Conservation (phyloP, 2,329 filamentous ascomycete species). For the Berkeleyomyces basicola region DNA sequence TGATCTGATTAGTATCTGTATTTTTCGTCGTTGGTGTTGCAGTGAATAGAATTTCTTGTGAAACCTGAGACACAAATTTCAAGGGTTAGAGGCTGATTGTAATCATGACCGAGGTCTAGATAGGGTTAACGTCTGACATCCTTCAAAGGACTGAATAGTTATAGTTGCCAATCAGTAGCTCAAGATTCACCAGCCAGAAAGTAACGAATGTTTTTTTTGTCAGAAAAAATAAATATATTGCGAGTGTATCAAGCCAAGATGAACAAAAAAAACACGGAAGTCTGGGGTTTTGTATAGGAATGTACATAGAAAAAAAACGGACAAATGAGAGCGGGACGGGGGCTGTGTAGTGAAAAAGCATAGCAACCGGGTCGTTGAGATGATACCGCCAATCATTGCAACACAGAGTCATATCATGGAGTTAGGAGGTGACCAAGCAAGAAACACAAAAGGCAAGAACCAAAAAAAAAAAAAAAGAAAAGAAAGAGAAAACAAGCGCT, state of each 20-base stretch:
- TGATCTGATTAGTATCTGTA: too few relatives aligned
- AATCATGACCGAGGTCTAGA: too few relatives aligned
- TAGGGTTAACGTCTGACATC: too few relatives aligned
- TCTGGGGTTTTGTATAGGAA: not conserved
- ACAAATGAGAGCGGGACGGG: not conserved
- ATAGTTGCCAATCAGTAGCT: too few relatives aligned
- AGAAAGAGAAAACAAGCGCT: conserved; percentile 1
- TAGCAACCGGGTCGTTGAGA: not conserved
- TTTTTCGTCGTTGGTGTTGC: too few relatives aligned
- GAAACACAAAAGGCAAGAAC: not conserved
- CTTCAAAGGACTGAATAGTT: too few relatives aligned
- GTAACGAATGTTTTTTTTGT: too few relatives aligned
- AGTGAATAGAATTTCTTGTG: too few relatives aligned
- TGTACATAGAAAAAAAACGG: not conserved
- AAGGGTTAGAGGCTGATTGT: too few relatives aligned
- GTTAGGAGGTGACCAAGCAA: not conserved
- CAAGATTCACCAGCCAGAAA: too few relatives aligned
- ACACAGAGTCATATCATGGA: not conserved
- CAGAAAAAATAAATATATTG: not conserved
- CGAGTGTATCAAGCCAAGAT: not conserved
- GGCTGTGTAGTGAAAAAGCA: not conserved
- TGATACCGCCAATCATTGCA: not conserved
- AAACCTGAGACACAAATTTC: too few relatives aligned
- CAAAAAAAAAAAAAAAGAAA: not conserved
- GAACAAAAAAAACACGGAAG: not conserved